Evolutionary conservation across 1,284 basidiomycete species (phyloP).

Genomic region (Ustilago vetiveriae): DNA sequence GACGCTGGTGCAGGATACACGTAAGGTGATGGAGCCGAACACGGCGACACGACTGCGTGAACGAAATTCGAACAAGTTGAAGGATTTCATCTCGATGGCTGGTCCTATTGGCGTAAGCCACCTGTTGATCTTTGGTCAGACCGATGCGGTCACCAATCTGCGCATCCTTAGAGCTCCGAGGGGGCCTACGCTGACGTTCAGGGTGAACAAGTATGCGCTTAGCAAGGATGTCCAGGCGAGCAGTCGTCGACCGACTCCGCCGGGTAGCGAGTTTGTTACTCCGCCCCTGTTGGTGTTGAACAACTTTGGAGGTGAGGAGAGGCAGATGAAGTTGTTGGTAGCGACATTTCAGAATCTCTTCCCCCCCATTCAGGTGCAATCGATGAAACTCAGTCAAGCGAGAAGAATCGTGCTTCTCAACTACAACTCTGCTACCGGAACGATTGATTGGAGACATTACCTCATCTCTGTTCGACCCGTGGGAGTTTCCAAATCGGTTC

Average conservation of each 20-base stretch:
- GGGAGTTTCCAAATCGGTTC: slow-evolving; percentile 90
- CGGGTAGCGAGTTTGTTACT: slow-evolving; percentile 81
- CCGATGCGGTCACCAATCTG: slow-evolving; percentile 76
- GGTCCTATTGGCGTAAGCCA: slow-evolving; percentile 92
- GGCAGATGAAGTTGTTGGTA: slow-evolving; percentile 74
- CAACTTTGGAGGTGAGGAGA: slow-evolving; percentile 76
- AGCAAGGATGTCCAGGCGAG: slow-evolving; percentile 81
- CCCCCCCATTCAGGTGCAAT: slow-evolving; percentile 82
- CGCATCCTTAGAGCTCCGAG: slow-evolving; percentile 87
- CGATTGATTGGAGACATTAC: slow-evolving; percentile 93
- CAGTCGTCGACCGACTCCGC: slow-evolving; percentile 77
- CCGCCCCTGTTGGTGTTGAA: slow-evolving; percentile 79
- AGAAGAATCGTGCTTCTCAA: slow-evolving; percentile 89
- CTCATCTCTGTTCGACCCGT: slow-evolving; percentile 94
- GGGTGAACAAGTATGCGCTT: slow-evolving; percentile 89
- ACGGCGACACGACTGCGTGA: slow-evolving; percentile 90
- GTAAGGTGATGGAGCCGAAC: slow-evolving; percentile 97
- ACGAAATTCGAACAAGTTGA: slow-evolving; percentile 87
- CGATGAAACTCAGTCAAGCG: slow-evolving; percentile 63
- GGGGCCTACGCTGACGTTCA: slow-evolving; percentile 92
- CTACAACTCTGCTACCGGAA: slow-evolving; percentile 85
- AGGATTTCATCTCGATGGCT: slow-evolving; percentile 92
- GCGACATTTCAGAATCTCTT: slow-evolving; percentile 89
- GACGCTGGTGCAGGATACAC: slow-evolving; percentile 88
- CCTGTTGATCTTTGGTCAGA: slow-evolving; percentile 79